These are phyloP conservation scores for Picocystis salinarum DNA, from an alignment of 139 green algal species.

Conservation along the genomic window DNA sequence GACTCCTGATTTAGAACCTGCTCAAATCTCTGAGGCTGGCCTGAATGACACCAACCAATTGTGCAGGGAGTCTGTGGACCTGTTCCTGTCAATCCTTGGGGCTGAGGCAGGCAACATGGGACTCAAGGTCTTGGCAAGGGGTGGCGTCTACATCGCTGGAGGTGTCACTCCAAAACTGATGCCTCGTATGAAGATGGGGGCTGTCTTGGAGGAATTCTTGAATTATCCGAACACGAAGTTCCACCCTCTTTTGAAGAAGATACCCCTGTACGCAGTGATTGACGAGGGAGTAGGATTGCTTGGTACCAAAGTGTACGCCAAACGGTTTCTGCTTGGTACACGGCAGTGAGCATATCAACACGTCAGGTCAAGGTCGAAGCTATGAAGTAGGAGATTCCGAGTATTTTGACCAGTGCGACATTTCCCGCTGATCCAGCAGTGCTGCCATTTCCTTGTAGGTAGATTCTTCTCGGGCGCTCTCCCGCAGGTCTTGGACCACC, in stretches of 20 bases:
- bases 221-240: slow-evolving; percentile 3
- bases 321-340: no score
- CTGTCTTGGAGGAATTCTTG: slow-evolving; percentile 5
- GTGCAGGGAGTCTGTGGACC: slow-evolving; percentile 57
- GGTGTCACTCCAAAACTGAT: slow-evolving; percentile 61
- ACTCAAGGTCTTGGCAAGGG: slow-evolving; percentile 49
- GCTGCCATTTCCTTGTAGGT: no score
- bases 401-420: no score
- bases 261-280: slow-evolving; percentile 5
- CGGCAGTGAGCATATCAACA: no score
- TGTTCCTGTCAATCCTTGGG: slow-evolving; percentile 70
- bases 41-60: slow-evolving; percentile 27
- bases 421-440: no score
- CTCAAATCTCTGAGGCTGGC: slow-evolving; percentile 32
- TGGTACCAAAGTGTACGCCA: slow-evolving; percentile 5
- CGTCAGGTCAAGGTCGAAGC: no score
- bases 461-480: no score
- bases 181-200: slow-evolving; percentile 2
- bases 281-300: slow-evolving; percentile 8
- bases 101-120: slow-evolving; percentile 69
- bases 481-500: no score
- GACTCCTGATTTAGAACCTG: not conserved
- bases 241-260: not conserved
- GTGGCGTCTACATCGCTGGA: slow-evolving; percentile 72
- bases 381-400: no score